phyloP scores from a whole-genome alignment of 2,329 filamentous ascomycete species.

The Arthrobotrys conoides region DNA sequence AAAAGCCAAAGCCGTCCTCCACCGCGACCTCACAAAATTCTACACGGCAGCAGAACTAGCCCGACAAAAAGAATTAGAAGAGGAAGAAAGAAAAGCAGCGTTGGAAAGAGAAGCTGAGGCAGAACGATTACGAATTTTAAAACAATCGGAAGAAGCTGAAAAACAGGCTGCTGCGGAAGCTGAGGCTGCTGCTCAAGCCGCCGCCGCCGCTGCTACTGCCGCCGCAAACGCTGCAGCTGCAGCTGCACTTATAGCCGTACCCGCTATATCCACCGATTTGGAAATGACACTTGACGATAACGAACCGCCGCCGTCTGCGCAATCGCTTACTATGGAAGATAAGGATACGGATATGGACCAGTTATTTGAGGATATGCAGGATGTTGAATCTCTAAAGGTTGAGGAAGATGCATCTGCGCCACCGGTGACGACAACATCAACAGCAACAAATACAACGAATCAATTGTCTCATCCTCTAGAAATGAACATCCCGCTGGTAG shows the following conservation, averaged over 20 bases:
- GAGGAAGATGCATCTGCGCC: slow-evolving; percentile 20
- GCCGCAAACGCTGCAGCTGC: not conserved
- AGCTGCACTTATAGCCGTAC: not conserved
- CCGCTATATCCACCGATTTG: slow-evolving; percentile 20
- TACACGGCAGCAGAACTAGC: slow-evolving; percentile 61
- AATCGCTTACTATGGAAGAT: not conserved
- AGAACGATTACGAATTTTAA: slow-evolving; percentile 46
- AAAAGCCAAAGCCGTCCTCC: slow-evolving; percentile 63
- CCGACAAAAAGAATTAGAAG: slow-evolving; percentile 56
- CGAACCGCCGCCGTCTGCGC: slow-evolving; percentile 6
- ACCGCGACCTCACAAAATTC: slow-evolving; percentile 62
- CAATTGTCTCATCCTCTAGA: slow-evolving; percentile 25
- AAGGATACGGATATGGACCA: slow-evolving; percentile 49
- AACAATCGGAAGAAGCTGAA: slow-evolving; percentile 50
- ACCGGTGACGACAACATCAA: not conserved
- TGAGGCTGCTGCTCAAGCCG: slow-evolving; percentile 9
- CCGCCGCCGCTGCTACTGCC: not conserved
- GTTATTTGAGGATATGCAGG: slow-evolving; percentile 41
- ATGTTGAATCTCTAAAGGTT: slow-evolving; percentile 16
- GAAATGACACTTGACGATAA: slow-evolving; percentile 38
- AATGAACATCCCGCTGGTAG: slow-evolving; percentile 56
- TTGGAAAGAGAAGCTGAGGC: slow-evolving; percentile 55
- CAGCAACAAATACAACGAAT: not conserved
- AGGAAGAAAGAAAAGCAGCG: slow-evolving; percentile 58
- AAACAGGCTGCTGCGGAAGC: slow-evolving; percentile 30